Percentiles rank a stretch among this genome's conserved stretches.
Conservation (phyloP, 306 rosid species). For the Medicago ruthenica region DNA sequence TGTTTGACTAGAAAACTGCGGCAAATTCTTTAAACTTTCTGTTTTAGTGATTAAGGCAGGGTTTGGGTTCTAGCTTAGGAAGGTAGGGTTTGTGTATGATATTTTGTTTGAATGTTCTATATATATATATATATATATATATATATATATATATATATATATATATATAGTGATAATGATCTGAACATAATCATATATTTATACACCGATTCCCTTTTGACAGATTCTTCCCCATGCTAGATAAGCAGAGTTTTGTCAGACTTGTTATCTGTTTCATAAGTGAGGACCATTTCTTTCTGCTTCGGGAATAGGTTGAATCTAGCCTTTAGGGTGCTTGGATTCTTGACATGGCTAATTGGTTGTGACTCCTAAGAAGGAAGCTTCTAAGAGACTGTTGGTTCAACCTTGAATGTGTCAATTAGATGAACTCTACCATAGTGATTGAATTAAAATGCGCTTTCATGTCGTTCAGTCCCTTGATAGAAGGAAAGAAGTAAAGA, state of each 20-base stretch:
- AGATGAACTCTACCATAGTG: conserved; percentile 47
- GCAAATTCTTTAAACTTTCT: background rate
- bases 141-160: background rate
- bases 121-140: background rate
- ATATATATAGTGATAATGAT: conserved; percentile 14
- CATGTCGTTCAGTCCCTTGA: conserved; percentile 31
- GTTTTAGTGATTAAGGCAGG: conserved; percentile 28
- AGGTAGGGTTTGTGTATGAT: background rate
- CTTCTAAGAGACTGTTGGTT: conserved; percentile 39
- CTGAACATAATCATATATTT: conserved; percentile 10
- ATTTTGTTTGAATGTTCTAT: conserved; percentile 4
- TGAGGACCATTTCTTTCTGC: conserved; percentile 44
- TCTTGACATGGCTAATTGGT: conserved; percentile 41
- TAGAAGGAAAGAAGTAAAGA: conserved; percentile 32
- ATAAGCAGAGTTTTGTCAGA: conserved; percentile 42
- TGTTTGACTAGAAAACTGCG: conserved; percentile 7
- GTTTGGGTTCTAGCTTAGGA: background rate
- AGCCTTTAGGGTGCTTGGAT: conserved; percentile 38
- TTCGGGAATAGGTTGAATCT: conserved; percentile 36
- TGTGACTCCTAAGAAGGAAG: conserved; percentile 28
- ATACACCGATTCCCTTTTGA: conserved; percentile 29
- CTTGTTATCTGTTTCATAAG: conserved; percentile 42
- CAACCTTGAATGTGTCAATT: conserved; percentile 50
- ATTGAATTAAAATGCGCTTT: conserved; percentile 35
- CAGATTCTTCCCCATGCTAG: conserved; percentile 41